These are phyloP conservation scores for Rubia yunnanensis DNA, from an alignment of 257 asterid species.

Conservation along the genomic window DNA sequence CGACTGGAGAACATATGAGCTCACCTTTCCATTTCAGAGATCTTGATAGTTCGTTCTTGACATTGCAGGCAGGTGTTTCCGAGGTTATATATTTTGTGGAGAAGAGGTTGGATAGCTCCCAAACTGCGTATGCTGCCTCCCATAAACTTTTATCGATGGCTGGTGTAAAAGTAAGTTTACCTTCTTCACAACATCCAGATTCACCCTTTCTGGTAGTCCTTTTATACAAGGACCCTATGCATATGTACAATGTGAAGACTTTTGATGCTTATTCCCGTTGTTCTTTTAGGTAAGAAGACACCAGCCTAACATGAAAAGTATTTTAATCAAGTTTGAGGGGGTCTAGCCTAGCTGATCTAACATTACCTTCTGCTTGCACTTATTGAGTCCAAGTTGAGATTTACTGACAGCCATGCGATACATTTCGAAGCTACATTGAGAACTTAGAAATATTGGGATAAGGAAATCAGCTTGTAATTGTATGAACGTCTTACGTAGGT, in stretches of 20 bases:
- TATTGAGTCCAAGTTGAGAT: background rate
- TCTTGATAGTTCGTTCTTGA: background rate
- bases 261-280: conserved; percentile 6
- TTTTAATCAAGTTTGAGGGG: conserved; percentile 52
- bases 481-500: background rate
- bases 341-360: conserved; percentile 34
- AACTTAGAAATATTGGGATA: background rate
- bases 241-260: background rate
- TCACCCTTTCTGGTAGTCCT: conserved; percentile 4
- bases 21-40: background rate
- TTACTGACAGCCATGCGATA: background rate
- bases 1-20: background rate
- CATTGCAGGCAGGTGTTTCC: conserved; percentile 78
- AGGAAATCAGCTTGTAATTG: background rate
- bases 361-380: background rate
- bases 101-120: conserved; percentile 52
- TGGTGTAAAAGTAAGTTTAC: conserved; percentile 60
- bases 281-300: conserved; percentile 60
- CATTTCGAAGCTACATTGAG: background rate
- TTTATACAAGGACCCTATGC: conserved; percentile 7
- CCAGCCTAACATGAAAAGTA: conserved; percentile 62
- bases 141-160: conserved; percentile 80
- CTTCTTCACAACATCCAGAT: background rate
- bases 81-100: conserved; percentile 84
- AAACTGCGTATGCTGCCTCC: conserved; percentile 62